Base-by-base conservation (phyloP, 2,329 filamentous ascomycete species). In the Xylariaceae sp. region DNA sequence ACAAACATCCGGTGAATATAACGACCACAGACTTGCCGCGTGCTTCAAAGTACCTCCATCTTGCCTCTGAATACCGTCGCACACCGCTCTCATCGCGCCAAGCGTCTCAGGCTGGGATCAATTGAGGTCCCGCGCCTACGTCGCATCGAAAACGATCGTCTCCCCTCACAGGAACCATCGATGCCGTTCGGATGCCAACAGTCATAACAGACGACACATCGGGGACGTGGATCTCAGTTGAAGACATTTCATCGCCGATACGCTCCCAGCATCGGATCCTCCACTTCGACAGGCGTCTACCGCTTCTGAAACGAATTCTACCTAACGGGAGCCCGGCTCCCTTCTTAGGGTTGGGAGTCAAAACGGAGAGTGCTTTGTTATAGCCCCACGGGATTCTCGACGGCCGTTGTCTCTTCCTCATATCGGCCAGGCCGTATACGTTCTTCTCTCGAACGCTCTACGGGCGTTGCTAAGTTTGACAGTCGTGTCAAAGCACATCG, bases 171-270 rank as follows among this genome's bases (percentile, higher is more conserved):
- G 56, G 61, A 66, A 56, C 53, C 50, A 47, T 55, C 62, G 65
- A 76, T 77, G 73, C 71, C 74, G 77, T 72, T 73, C 77, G 75
- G 70, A 80, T 82, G 79, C 78, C 73, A 67, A 72, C 76, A 71
- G 72, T 74, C 68, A 72, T 72, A 64, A 76, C 77, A 78, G 75
- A 79, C 73, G 74, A 71, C 71, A 77, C 75, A 64, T 69, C 69
- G 64, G 73, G 74, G 72, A 75, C 73, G 60, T 78, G 76, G 76
- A 74, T 74, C 67, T 73, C 75, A 66, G 72, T 74, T 70, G 68
- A 71, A 68, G 68, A 67, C 68, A 68, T 66, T 67, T 64, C 63
- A 65, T 70, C 68, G 65, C 70, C 67, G 67, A 67, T 68, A 65
- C 65, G 59, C 66, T 68, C 68, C 67, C 67, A 69, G 72, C 72